Base-by-base conservation (phyloP, 257 asterid genomes). In the Rubia yunnanensis region DNA sequence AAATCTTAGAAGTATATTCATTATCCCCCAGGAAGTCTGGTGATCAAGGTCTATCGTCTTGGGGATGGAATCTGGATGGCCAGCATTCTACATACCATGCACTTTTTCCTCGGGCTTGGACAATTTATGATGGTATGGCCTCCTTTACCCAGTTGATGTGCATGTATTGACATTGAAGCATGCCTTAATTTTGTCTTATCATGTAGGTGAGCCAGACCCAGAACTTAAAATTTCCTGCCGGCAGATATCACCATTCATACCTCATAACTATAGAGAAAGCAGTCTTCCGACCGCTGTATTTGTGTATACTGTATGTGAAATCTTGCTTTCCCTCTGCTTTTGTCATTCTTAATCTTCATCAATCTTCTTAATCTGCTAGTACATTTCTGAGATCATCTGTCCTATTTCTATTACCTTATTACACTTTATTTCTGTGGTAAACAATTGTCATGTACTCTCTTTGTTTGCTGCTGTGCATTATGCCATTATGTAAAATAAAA, bases 11-110 rank as follows among this genome's bases (percentile, higher is more conserved):
- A 48, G 17, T 48, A n/a, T 64, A n/a, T 28, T 30, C 31, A 34
- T 61, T 70, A 49, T 73, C 18, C 66, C 38, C 60, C 85, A 94
- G 99, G 82, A 90, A 88, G 74, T 79, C 91, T 65, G 74, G 79
- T 7, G 98, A 88, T 79, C 92, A 85, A 70, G 99, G 96, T 74
- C 86, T 88, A 78, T 88, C 97, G 63, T 90, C 99, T 30, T 94
- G 99, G 99, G 99, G 97, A 22, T 94, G 99, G 98, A 90, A 90
- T 74, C 76, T 94, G 78, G 88, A 66, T 55, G 99, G 99, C 30
- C 98, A 94, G 73, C 98, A 88, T 78, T 94, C 99, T 38, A 90
- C 99, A 18, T 94, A 94, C 77, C 99, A 94, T 76, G 99, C 98
- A 28, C 78, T 94, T 55, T 94, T 94, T 82, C 99, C 99, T 3